Percentiles rank a stretch among this genome's conserved stretches.
Evolutionary conservation across 2,329 filamentous ascomycete genomes (phyloP).

Genomic region (Botrytis squamosa): DNA sequence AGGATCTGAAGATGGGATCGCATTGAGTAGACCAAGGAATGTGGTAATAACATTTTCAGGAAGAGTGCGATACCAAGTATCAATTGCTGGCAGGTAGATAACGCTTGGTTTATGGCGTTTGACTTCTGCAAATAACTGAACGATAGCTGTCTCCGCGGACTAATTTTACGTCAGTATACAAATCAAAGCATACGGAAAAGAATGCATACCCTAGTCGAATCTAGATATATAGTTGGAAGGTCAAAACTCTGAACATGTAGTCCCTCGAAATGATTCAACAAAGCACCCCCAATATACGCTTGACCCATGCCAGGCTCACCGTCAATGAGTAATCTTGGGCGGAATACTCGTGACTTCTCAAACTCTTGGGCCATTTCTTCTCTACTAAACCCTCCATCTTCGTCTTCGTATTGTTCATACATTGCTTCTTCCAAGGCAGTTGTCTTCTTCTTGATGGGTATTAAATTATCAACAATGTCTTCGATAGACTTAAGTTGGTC

Average conservation of each 20-base stretch:
- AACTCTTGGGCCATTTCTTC: slow-evolving; percentile 77
- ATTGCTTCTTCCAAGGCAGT: slow-evolving; percentile 93
- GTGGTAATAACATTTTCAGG: slow-evolving; percentile 69
- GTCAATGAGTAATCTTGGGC: slow-evolving; percentile 79
- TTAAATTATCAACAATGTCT: slow-evolving; percentile 66
- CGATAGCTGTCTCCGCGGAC: slow-evolving; percentile 73
- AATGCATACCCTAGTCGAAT: slow-evolving; percentile 67
- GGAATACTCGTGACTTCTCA: slow-evolving; percentile 82
- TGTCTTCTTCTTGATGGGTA: slow-evolving; percentile 81
- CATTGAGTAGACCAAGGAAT: slow-evolving; percentile 77
- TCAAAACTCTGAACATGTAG: slow-evolving; percentile 95
- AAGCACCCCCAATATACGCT: slow-evolving; percentile 77
- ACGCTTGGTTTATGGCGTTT: slow-evolving; percentile 94
- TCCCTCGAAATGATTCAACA: slow-evolving; percentile 89
- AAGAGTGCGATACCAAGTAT: slow-evolving; percentile 73
- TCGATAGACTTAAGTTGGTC: slow-evolving; percentile 70
- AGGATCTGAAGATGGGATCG: slow-evolving; percentile 85
- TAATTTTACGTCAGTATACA: slow-evolving; percentile 27
- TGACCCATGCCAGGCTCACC: slow-evolving; percentile 92
- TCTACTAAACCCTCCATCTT: slow-evolving; percentile 78
- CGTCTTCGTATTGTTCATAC: slow-evolving; percentile 80
- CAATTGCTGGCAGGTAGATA: slow-evolving; percentile 88
- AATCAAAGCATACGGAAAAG: neutral
- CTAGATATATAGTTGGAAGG: slow-evolving; percentile 79
- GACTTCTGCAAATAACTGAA: slow-evolving; percentile 87